Conservation (phyloP, 306 rosid species). For the Pyrus communis region DNA sequence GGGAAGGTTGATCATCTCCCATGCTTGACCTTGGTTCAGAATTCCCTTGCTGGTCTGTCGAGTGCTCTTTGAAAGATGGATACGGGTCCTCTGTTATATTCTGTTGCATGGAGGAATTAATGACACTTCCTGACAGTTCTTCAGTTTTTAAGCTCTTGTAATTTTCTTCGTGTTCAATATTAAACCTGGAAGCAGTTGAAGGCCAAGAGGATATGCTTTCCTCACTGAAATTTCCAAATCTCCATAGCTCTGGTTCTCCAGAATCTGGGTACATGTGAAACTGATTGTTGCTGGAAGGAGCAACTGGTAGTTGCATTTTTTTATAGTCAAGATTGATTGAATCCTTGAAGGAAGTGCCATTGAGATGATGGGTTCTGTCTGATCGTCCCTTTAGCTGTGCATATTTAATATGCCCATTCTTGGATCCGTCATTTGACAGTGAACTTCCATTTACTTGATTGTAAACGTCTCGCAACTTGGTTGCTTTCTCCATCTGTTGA, state of each 20-base stretch:
- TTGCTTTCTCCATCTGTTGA: constrained; percentile 28
- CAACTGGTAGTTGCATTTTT: constrained; percentile 28
- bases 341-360: constrained; percentile 24
- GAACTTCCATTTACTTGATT: constrained; percentile 36
- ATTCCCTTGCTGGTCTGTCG: constrained; percentile 13
- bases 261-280: constrained; percentile 18
- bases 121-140: constrained; percentile 24
- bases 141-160: constrained; percentile 24
- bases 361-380: constrained; percentile 26
- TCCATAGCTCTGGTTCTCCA: constrained; percentile 26
- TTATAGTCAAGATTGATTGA: constrained; percentile 30
- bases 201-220: constrained; percentile 46
- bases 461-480: constrained; percentile 40
- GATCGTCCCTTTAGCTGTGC: constrained; percentile 20
- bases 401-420: constrained; percentile 24
- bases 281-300: constrained; percentile 26
- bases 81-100: constrained; percentile 25
- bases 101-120: constrained; percentile 24
- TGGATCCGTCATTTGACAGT: constrained; percentile 29
- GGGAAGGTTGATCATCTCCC: constrained; percentile 20
- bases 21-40: constrained; percentile 12
- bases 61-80: constrained; percentile 26
- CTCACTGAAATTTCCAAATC: constrained; percentile 42
- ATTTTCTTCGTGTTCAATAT: constrained; percentile 15
- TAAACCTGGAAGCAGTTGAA: constrained; percentile 29